phyloP scores from a whole-genome alignment of 2,329 filamentous ascomycete species.

The Aspergillus pseudoviridinutans region DNA sequence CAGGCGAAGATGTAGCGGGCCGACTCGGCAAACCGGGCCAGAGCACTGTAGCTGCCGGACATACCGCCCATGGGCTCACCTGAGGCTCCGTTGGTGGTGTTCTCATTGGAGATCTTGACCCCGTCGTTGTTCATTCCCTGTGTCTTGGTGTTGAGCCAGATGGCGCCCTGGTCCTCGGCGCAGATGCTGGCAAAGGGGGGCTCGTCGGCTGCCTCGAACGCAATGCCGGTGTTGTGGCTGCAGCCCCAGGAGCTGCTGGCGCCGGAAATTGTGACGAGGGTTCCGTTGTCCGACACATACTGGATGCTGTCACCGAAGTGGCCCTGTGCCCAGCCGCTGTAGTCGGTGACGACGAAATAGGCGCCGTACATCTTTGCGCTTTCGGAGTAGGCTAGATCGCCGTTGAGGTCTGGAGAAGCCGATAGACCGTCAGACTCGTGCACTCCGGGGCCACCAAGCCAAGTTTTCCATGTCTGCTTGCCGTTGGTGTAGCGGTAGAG shows the following conservation, averaged over 20 bases:
- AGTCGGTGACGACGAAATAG: constrained; percentile 60
- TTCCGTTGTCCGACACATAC: constrained; percentile 48
- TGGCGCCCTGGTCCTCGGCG: constrained; percentile 59
- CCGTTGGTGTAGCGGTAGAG: constrained; percentile 58
- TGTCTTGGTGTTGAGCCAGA: constrained; percentile 61
- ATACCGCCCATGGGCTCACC: constrained; percentile 61
- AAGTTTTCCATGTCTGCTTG: constrained; percentile 55
- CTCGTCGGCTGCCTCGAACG: constrained; percentile 57
- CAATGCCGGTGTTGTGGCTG: constrained; percentile 63
- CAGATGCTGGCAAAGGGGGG: constrained; percentile 58
- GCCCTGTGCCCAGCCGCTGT: constrained; percentile 51
- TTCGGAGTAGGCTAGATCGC: constrained; percentile 59
- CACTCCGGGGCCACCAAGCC: constrained; percentile 55
- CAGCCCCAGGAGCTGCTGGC: constrained; percentile 58
- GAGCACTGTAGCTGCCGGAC: constrained; percentile 58
- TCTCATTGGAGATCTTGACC: constrained; percentile 60
- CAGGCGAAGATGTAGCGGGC: constrained; percentile 59
- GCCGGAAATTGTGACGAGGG: constrained; percentile 48
- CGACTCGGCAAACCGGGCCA: constrained; percentile 51
- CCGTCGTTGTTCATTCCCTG: constrained; percentile 51
- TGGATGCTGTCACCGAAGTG: constrained; percentile 58
- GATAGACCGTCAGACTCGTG: constrained; percentile 44
- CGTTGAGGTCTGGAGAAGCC: constrained; percentile 58
- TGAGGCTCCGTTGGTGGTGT: constrained; percentile 56
- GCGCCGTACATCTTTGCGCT: constrained; percentile 55